These are phyloP conservation scores for Aureobasidium sp. DNA, from an alignment of 2,329 filamentous ascomycete genomes.

Conservation along the genomic window DNA sequence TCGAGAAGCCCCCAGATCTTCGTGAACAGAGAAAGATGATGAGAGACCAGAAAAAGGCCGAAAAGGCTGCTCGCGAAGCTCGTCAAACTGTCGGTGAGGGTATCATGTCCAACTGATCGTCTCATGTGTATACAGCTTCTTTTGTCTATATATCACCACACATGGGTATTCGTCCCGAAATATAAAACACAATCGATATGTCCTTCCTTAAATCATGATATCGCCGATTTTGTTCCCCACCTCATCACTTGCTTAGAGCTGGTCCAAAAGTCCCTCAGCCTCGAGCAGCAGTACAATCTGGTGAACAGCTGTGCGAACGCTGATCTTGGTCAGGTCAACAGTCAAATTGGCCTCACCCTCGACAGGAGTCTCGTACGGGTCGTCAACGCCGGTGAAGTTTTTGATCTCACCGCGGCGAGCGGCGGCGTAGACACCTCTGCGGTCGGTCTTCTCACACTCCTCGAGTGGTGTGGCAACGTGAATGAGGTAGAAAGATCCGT, in stretches of 20 bases:
- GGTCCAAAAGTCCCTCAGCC: conserved; percentile 77
- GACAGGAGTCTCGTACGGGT: conserved; percentile 81
- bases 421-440: conserved; percentile 77
- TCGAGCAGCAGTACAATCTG: conserved; percentile 93
- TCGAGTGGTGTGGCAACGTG: conserved; percentile 92
- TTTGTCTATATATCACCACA: conserved; percentile 7
- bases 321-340: conserved; percentile 79
- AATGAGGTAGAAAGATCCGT: conserved; percentile 86
- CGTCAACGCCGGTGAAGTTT: conserved; percentile 96
- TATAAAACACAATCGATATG: background rate
- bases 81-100: conserved; percentile 15
- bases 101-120: conserved; percentile 12
- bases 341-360: conserved; percentile 79
- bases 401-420: conserved; percentile 87
- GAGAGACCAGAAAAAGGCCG: conserved; percentile 59
- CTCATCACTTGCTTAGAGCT: conserved; percentile 33
- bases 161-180: background rate
- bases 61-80: conserved; percentile 43
- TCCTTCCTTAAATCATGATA: background rate
- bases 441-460: conserved; percentile 91
- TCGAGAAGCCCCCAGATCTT: conserved; percentile 84
- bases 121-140: conserved; percentile 8
- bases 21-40: conserved; percentile 66
- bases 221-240: background rate
- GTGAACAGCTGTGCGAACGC: conserved; percentile 87